Evolutionary conservation across 2,329 filamentous ascomycete species (phyloP), one percentile per base, ranked within the genome.

Genomic region (Fusarium citri): DNA sequence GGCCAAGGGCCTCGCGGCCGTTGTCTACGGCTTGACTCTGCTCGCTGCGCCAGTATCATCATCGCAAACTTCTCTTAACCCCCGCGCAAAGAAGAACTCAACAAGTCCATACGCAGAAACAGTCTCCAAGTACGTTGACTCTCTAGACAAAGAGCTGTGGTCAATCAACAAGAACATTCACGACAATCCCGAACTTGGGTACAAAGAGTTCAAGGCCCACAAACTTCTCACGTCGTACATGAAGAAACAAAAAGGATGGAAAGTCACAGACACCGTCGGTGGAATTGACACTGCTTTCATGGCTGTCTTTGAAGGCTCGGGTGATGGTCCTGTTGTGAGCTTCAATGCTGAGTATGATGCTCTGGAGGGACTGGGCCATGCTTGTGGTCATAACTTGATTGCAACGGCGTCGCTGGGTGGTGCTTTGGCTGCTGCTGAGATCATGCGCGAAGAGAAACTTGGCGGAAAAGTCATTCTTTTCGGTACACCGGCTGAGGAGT

Each of bases 231-330:
- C 80, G 0, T 72, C 76, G 7, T 84, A 78, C 55, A 72, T 83
- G 64, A 71, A 75, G 48, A 72, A 68, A 14, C 77, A 79, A 34
- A 70, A 71, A 16, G 61, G 76, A 8, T 83, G 82, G 81, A 73
- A 78, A 6, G 81, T 85, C 9, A 81, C 78, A 1, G 68, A 75
- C 6, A 79, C 79, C 1, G 81, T 81, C 0, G 82, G 82, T 26
- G 79, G 77, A 4, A 79, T 84, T 47, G 76, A 78, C 7, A 85
- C 83, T 5, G 82, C 82, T 8, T 84, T 83, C 60, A 77, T 80
- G 41, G 83, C 82, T 3, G 77, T 80, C 0, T 83, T 78, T 55
- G 77, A 81, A 23, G 81, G 78, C 30, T 78, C 77, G 5, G 76
- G 72, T 1, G 65, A 74, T 14, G 81, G 81, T 0, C 80, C 80